A percentile compares a stretch with the other conserved stretches of the same genome.
Evolutionary conservation across 106 monocot genomes (phyloP).

Genomic region (Apostasia ramifera): DNA sequence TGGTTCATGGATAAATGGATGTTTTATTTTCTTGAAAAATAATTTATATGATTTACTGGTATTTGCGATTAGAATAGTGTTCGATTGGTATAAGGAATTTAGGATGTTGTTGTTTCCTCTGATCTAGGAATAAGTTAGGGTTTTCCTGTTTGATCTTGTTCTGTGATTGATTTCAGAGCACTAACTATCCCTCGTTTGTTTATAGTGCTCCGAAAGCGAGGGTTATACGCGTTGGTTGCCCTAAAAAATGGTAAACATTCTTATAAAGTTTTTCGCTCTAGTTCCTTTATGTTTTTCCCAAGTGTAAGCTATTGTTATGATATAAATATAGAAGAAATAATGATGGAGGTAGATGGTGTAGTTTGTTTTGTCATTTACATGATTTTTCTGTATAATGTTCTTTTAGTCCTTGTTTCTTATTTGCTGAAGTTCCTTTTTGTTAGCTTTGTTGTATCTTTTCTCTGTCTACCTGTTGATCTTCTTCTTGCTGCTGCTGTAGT

Average conservation of each 20-base stretch:
- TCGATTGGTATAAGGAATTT: background rate
- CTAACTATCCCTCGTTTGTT: constrained; percentile 10
- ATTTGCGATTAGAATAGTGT: background rate
- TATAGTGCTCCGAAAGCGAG: constrained; percentile 10
- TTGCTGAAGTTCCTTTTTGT: too few species aligned
- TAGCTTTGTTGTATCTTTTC: background rate
- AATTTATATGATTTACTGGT: background rate
- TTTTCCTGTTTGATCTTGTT: constrained; percentile 2
- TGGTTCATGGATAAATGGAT: background rate
- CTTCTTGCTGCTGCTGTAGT: background rate
- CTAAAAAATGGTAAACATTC: constrained; percentile 11
- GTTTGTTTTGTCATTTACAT: too few species aligned
- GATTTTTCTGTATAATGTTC: too few species aligned
- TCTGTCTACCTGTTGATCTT: background rate
- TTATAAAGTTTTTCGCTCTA: background rate
- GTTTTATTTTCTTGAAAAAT: background rate
- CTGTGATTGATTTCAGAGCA: background rate
- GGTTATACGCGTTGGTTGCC: constrained; percentile 9
- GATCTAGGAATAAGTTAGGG: constrained; percentile 1
- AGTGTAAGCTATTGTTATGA: background rate
- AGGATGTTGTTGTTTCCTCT: background rate
- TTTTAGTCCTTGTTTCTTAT: too few species aligned
- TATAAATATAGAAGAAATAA: too few species aligned
- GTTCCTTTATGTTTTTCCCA: background rate
- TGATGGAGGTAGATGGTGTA: too few species aligned